A percentile compares a stretch with the other conserved stretches of the same genome.
phyloP scores from a whole-genome alignment of 2,329 filamentous ascomycete species.

The Epichloe sibirici region DNA sequence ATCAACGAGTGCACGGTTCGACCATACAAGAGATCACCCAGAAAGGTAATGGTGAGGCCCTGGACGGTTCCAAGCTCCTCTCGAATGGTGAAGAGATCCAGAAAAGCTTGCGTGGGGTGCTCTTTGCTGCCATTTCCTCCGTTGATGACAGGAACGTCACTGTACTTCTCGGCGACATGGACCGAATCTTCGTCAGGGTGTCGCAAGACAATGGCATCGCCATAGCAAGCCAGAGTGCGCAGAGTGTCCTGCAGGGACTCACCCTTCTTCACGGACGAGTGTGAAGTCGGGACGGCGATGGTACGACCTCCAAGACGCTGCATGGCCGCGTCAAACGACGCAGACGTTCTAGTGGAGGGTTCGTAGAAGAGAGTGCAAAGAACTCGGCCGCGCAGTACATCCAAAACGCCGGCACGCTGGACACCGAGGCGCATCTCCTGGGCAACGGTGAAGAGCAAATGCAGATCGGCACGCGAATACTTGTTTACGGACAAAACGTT shows the following conservation, averaged over 20 bases:
- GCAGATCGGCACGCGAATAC: slow-evolving; percentile 77
- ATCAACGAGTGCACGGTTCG: slow-evolving; percentile 91
- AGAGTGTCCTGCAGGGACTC: slow-evolving; percentile 89
- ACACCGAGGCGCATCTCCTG: slow-evolving; percentile 96
- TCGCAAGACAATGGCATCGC: slow-evolving; percentile 88
- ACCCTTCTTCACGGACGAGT: slow-evolving; percentile 87
- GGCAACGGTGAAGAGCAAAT: slow-evolving; percentile 88
- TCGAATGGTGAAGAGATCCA: slow-evolving; percentile 96
- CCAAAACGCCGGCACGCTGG: slow-evolving; percentile 79
- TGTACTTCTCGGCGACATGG: slow-evolving; percentile 73
- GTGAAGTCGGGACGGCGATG: slow-evolving; percentile 66
- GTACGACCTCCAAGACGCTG: slow-evolving; percentile 88
- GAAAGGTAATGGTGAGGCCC: slow-evolving; percentile 89
- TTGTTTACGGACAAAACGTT: slow-evolving; percentile 88
- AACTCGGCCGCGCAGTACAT: slow-evolving; percentile 74
- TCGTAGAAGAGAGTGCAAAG: slow-evolving; percentile 95
- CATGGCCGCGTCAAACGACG: slow-evolving; percentile 97
- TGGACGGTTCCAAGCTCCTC: slow-evolving; percentile 94
- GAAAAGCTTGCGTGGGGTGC: slow-evolving; percentile 93
- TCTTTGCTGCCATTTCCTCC: slow-evolving; percentile 92
- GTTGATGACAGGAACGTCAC: slow-evolving; percentile 87
- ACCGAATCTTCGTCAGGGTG: slow-evolving; percentile 77
- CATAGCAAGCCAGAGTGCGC: slow-evolving; percentile 86
- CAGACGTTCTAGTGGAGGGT: slow-evolving; percentile 88
- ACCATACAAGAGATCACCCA: slow-evolving; percentile 85